phyloP scores from a whole-genome alignment of 2,329 filamentous ascomycete genomes.

The Colletotrichum magnum region DNA sequence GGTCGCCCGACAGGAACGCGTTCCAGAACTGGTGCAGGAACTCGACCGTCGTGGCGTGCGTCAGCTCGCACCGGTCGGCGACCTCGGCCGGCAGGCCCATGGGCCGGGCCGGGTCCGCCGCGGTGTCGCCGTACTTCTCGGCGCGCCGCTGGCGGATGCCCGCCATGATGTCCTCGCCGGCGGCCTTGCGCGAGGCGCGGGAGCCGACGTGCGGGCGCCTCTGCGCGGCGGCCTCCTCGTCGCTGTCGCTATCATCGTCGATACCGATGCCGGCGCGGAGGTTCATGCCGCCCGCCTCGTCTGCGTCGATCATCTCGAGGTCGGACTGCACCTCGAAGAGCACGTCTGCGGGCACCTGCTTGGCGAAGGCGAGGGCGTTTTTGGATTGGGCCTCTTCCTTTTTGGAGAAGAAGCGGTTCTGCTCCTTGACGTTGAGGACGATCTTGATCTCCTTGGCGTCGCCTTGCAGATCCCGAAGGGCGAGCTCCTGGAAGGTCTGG shows the following conservation, averaged over 20 bases:
- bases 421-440: constrained; percentile 88
- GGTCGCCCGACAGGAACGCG: constrained; percentile 89
- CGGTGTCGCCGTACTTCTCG: constrained; percentile 68
- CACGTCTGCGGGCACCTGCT: constrained; percentile 79
- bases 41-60: constrained; percentile 93
- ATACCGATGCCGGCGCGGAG: constrained; percentile 77
- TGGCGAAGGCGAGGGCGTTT: constrained; percentile 70
- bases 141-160: constrained; percentile 74
- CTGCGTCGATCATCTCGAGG: constrained; percentile 65
- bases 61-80: constrained; percentile 72
- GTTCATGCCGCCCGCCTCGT: constrained; percentile 67
- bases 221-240: constrained; percentile 70
- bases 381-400: constrained; percentile 63
- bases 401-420: constrained; percentile 84
- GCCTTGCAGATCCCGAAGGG: constrained; percentile 84
- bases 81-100: constrained; percentile 68
- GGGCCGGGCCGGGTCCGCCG: constrained; percentile 25
- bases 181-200: constrained; percentile 73
- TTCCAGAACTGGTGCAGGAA: constrained; percentile 99
- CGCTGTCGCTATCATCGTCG: constrained; percentile 78
- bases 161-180: constrained; percentile 76
- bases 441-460: constrained; percentile 83
- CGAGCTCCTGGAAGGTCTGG: constrained; percentile 80
- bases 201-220: constrained; percentile 74
- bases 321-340: constrained; percentile 75